A percentile compares a stretch with the other conserved stretches of the same genome.
These are phyloP conservation scores for Ichthyophthirius multifiliis DNA, from an alignment of 169 alveolate genomes.

Conservation along the genomic window DNA sequence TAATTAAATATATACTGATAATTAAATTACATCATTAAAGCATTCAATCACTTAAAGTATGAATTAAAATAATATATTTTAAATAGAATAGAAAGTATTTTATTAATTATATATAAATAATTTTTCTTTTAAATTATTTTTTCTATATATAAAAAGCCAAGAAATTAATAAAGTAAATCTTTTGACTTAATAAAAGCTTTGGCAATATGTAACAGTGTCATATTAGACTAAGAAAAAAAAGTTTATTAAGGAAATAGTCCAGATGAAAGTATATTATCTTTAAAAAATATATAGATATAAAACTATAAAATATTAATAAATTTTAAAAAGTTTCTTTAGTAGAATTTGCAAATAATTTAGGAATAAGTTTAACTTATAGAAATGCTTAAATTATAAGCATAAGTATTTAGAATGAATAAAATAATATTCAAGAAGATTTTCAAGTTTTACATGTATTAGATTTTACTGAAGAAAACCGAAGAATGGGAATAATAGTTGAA, in stretches of 20 bases:
- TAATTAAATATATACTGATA: not conserved
- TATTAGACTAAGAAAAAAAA: not conserved
- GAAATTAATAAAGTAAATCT: not conserved
- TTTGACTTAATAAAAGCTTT: not conserved
- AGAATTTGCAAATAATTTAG: slow-evolving; percentile 51
- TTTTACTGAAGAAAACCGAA: slow-evolving; percentile 66
- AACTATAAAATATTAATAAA: slow-evolving; percentile 81
- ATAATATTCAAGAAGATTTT: slow-evolving; percentile 48
- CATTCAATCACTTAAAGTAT: no score
- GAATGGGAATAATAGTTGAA: slow-evolving; percentile 67
- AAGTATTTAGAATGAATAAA: slow-evolving; percentile 29
- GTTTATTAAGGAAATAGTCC: not conserved
- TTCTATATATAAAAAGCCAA: no score
- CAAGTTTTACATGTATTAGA: slow-evolving; percentile 72
- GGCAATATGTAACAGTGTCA: not conserved
- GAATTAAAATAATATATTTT: no score
- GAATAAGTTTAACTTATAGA: slow-evolving; percentile 48
- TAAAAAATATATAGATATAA: no score
- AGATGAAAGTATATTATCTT: not conserved
- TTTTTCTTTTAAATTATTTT: no score
- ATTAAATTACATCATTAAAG: no score
- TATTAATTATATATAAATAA: no score
- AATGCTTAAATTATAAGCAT: slow-evolving; percentile 81
- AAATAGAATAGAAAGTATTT: no score
- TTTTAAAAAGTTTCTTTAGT: slow-evolving; percentile 89